These are phyloP conservation scores for Pichia terricola DNA, from an alignment of 1,139 yeast species.

Conservation along the genomic window DNA sequence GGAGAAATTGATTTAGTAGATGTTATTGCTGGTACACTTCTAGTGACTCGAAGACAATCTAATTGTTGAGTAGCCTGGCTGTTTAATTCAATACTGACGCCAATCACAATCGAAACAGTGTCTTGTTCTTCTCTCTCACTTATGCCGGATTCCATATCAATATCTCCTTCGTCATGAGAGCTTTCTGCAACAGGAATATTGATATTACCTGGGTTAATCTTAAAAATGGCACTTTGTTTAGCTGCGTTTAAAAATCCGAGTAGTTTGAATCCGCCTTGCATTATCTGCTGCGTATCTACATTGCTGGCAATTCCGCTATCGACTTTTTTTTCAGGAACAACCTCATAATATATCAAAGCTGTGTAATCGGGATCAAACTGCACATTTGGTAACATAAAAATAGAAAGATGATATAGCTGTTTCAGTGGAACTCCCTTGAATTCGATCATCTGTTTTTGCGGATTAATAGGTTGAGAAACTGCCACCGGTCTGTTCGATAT, in stretches of 20 bases:
- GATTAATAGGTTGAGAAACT: constrained; percentile 23
- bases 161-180: constrained; percentile 21
- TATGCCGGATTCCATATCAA: constrained; percentile 27
- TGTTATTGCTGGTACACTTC: constrained; percentile 1
- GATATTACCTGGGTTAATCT: constrained; percentile 36
- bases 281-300: constrained; percentile 2
- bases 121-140: constrained; percentile 8
- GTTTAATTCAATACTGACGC: constrained; percentile 80
- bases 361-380: constrained; percentile 59
- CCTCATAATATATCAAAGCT: constrained; percentile 82
- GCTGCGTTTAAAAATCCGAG: constrained; percentile 65
- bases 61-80: constrained; percentile 47
- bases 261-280: constrained; percentile 53
- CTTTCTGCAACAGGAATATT: constrained; percentile 14
- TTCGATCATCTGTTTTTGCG: constrained; percentile 22
- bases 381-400: constrained; percentile 30
- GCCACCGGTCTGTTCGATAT: constrained; percentile 24
- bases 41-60: constrained; percentile 23
- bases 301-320: background rate
- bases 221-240: constrained; percentile 90
- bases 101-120: constrained; percentile 44
- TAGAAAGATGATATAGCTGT: constrained; percentile 23
- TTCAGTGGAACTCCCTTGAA: constrained; percentile 21
- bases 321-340: constrained; percentile 34
- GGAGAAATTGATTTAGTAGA: constrained; percentile 3